Evolutionary conservation across 345 rosid genomes (phyloP).

Genomic region (Durio zibethinus): DNA sequence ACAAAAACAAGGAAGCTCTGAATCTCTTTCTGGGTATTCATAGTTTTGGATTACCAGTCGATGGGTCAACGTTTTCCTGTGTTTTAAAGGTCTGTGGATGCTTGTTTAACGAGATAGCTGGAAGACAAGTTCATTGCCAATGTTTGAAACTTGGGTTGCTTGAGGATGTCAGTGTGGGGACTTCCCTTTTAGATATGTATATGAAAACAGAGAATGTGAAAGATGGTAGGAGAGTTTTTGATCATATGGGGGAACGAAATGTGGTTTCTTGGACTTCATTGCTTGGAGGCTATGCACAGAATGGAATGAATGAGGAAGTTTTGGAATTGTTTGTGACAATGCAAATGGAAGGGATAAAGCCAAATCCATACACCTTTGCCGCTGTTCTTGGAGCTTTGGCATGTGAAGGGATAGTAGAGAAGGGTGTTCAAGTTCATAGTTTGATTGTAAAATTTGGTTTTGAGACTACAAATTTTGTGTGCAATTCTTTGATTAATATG

Average conservation of each 20-base stretch:
- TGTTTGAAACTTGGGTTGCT: constrained; percentile 59
- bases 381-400: constrained; percentile 69
- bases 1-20: constrained; percentile 49
- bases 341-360: constrained; percentile 55
- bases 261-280: constrained; percentile 91
- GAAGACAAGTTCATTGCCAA: constrained; percentile 61
- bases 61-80: constrained; percentile 60
- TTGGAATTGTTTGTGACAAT: constrained; percentile 46
- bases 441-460: constrained; percentile 61
- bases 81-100: constrained; percentile 61
- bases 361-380: constrained; percentile 61
- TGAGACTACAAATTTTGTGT: constrained; percentile 33
- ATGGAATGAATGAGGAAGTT: constrained; percentile 43
- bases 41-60: constrained; percentile 42
- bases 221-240: constrained; percentile 60
- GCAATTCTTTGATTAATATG: constrained; percentile 72
- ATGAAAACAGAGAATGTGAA: constrained; percentile 51
- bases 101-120: constrained; percentile 42
- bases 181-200: constrained; percentile 77
- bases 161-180: constrained; percentile 63
- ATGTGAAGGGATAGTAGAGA: constrained; percentile 40
- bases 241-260: constrained; percentile 58
- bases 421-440: constrained; percentile 59
- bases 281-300: constrained; percentile 59
- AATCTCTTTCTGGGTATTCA: constrained; percentile 48